phyloP scores from a whole-genome alignment of 2,329 filamentous ascomycete species.

The Geoglossum cookeanum region DNA sequence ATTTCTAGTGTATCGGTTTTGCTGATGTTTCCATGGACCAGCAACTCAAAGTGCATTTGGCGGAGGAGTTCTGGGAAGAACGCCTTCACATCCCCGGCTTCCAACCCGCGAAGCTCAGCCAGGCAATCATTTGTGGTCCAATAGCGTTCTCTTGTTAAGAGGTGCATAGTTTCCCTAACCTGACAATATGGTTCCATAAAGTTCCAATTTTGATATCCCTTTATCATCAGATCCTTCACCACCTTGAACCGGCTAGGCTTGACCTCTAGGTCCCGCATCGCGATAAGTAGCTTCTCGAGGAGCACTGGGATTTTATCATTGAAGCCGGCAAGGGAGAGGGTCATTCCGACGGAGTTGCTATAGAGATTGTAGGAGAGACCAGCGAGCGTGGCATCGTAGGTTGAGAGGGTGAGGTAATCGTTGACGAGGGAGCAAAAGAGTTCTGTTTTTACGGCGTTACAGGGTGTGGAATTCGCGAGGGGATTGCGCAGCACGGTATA shows the following conservation, averaged over 20 bases:
- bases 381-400: conserved; percentile 87
- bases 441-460: conserved; percentile 56
- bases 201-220: conserved; percentile 69
- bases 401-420: conserved; percentile 79
- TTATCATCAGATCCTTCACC: conserved; percentile 63
- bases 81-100: conserved; percentile 49
- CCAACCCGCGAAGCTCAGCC: conserved; percentile 55
- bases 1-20: conserved; percentile 80
- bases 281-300: conserved; percentile 64
- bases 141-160: conserved; percentile 56
- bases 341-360: conserved; percentile 52
- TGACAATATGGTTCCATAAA: conserved; percentile 79
- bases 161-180: conserved; percentile 63
- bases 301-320: conserved; percentile 91
- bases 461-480: conserved; percentile 58
- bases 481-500: conserved; percentile 65
- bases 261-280: conserved; percentile 68
- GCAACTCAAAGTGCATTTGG: conserved; percentile 71
- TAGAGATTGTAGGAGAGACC: conserved; percentile 69
- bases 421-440: conserved; percentile 72
- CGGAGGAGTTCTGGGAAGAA: conserved; percentile 67
- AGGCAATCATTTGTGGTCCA: conserved; percentile 66
- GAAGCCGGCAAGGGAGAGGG: conserved; percentile 69
- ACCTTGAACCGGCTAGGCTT: conserved; percentile 79
- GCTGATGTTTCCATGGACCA: conserved; percentile 83